These are phyloP conservation scores for Backusella parvicylindrica DNA, from an alignment of 192 early-diverging fungal species.

Conservation along the genomic window DNA sequence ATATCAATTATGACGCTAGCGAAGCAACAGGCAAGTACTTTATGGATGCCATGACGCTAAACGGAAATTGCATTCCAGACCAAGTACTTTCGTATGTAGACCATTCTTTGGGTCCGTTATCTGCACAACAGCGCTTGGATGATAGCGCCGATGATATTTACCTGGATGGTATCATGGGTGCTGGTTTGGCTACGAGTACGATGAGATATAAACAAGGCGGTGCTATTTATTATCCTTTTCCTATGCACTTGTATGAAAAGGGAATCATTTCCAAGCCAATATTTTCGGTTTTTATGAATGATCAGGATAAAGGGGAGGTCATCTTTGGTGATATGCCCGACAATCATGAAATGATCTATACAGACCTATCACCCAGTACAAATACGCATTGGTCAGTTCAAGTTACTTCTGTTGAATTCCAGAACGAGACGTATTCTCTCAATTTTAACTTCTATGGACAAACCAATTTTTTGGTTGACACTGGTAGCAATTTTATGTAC, in stretches of 20 bases:
- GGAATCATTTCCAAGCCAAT: conserved; percentile 10
- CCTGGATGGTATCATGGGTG: conserved; percentile 24
- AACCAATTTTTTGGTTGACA: conserved; percentile 11
- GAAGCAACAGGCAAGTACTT: conserved; percentile 15
- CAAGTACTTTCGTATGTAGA: conserved; percentile 9
- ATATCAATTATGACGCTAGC: conserved; percentile 18
- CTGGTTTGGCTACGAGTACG: conserved; percentile 17
- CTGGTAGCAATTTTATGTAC: conserved; percentile 28
- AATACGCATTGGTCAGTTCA: conserved; percentile 7
- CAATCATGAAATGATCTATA: conserved; percentile 2
- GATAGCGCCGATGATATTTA: conserved; percentile 1
- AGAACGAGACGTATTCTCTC: conserved; percentile 3
- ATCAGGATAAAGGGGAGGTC: conserved; percentile 1
- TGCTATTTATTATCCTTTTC: neutral
- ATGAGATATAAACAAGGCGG: neutral
- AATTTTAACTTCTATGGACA: conserved; percentile 6
- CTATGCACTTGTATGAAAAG: conserved; percentile 4
- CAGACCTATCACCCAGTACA: neutral
- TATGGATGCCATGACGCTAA: conserved; percentile 5
- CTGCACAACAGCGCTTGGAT: conserved; percentile 1
- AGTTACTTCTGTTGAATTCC: conserved; percentile 10
- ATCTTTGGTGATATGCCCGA: conserved; percentile 9
- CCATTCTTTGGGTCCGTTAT: conserved; percentile 10
- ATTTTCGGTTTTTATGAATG: conserved; percentile 11
- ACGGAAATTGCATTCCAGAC: neutral